Base-by-base conservation (phyloP, 306 rosid genomes). In the Vicia faba region DNA sequence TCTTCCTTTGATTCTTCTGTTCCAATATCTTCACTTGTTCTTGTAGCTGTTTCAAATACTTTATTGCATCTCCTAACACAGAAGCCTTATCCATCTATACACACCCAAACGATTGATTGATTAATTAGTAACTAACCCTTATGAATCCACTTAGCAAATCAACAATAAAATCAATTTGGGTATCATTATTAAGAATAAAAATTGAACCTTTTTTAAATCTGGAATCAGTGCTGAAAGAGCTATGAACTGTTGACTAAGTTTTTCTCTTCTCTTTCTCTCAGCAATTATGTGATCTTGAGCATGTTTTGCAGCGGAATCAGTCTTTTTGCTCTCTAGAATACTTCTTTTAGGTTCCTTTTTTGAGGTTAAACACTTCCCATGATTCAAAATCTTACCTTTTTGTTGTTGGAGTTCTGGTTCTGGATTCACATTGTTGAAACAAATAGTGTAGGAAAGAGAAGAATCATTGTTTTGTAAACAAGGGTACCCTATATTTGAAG, bases 141-240 rank as follows among this genome's bases (percentile, higher is more conserved):
- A 80, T 69, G 46, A 83, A 84, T 57, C 71, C 54, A 4, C 7
- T 58, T 29, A 45, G 38, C 16, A 4, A 54, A 38, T 41, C 20
- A 57, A 12, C 54, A 15, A 7, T 15, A 8, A 41, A 41, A 43
- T 3, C 25, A 46, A 59, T 36, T 8, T 35, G 59, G 48, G 26
- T 45, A 15, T 41, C 8, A 13, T 16, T 7, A 44, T 3, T 45
- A 23, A 57, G 35, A 11, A 58, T 18, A 43, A 29, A 61, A 20
- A 51, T 0, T 15, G 31, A 44, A 91, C 97, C 97, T 89, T 92
- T 74, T 87, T 89, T 5, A 87, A 80, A 60, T 80, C 84, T 11
- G 97, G 97, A 61, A 89, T 76, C 31, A 91, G 81, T 44, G 90
- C 88, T 0, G 96, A 89, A 53, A 91, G 95, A 13, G 96, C 89